Evolutionary conservation across 495 filamentous ascomycete genomes (phyloP).

Genomic region (Glutinoglossum americanum): DNA sequence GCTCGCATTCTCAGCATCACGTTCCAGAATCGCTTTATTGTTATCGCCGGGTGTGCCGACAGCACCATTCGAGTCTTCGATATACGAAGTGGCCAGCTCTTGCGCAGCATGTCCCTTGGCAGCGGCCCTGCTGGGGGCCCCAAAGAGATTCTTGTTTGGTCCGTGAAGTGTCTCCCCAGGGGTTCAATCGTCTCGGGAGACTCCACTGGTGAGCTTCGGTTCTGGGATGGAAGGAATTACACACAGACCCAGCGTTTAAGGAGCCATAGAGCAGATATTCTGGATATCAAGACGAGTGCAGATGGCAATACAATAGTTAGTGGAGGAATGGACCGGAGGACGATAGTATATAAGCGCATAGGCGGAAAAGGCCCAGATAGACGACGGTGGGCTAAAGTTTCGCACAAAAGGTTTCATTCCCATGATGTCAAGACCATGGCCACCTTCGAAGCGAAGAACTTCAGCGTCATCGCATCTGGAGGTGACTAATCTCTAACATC

Average conservation of each 20-base stretch:
- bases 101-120: slow-evolving; percentile 70
- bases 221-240: slow-evolving; percentile 86
- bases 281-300: slow-evolving; percentile 57
- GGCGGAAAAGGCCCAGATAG: slow-evolving; percentile 33
- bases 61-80: slow-evolving; percentile 81
- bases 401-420: slow-evolving; percentile 59
- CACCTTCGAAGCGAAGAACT: slow-evolving; percentile 57
- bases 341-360: slow-evolving; percentile 48
- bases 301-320: slow-evolving; percentile 76
- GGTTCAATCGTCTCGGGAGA: slow-evolving; percentile 88
- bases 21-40: slow-evolving; percentile 62
- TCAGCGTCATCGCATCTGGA: slow-evolving; percentile 82
- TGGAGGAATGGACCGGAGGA: slow-evolving; percentile 76
- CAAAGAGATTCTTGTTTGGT: slow-evolving; percentile 80
- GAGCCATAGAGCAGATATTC: slow-evolving; percentile 70
- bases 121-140: slow-evolving; percentile 50
- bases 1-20: slow-evolving; percentile 71
- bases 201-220: slow-evolving; percentile 75
- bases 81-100: slow-evolving; percentile 46
- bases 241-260: slow-evolving; percentile 66
- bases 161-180: slow-evolving; percentile 64
- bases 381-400: slow-evolving; percentile 61
- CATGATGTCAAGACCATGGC: slow-evolving; percentile 95
- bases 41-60: slow-evolving; percentile 81
- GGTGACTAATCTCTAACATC: slow-evolving; percentile 27